Conservation (phyloP, 2,329 filamentous ascomycete genomes). For the Aureobasidium sp. region DNA sequence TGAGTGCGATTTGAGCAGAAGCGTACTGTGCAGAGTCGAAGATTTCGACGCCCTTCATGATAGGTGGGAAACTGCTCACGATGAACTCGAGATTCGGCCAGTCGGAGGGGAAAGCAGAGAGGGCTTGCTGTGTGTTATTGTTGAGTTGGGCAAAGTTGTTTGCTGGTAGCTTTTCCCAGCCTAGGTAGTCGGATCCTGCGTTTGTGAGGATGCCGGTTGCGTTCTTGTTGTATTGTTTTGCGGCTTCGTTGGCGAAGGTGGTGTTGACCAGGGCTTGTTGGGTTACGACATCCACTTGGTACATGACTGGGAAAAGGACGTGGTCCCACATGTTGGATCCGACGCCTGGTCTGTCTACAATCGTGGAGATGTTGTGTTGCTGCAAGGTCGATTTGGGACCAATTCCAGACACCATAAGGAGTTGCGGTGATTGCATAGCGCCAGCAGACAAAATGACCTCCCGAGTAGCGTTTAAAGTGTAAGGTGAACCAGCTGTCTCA, state of each 20-base stretch:
- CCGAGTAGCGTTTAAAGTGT: slow-evolving; percentile 33
- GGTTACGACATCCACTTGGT: slow-evolving; percentile 19
- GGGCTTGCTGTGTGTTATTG: slow-evolving; percentile 13
- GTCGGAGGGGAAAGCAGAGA: slow-evolving; percentile 24
- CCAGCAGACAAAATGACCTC: slow-evolving; percentile 26
- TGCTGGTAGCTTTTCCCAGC: slow-evolving; percentile 23
- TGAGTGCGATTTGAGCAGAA: neutral
- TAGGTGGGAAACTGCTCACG: neutral
- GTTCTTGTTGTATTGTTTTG: slow-evolving; percentile 15
- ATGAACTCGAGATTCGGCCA: slow-evolving; percentile 28
- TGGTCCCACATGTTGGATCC: slow-evolving; percentile 23
- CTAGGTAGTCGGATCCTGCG: slow-evolving; percentile 17
- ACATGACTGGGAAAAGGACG: slow-evolving; percentile 30
- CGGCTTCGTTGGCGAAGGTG: slow-evolving; percentile 12
- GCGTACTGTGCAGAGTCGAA: neutral
- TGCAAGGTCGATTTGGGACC: slow-evolving; percentile 25
- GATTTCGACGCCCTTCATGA: neutral
- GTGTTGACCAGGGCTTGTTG: slow-evolving; percentile 12
- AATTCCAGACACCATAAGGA: slow-evolving; percentile 21
- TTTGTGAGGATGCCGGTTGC: slow-evolving; percentile 19
- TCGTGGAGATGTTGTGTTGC: slow-evolving; percentile 22
- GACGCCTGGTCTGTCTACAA: slow-evolving; percentile 22
- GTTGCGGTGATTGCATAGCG: slow-evolving; percentile 20
- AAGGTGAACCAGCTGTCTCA: slow-evolving; percentile 18
- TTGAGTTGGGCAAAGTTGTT: slow-evolving; percentile 3